A percentile compares a stretch with the other conserved stretches of the same genome.
phyloP scores from a whole-genome alignment of 176 grass and related monocot genomes.

The Cocos nucifera region DNA sequence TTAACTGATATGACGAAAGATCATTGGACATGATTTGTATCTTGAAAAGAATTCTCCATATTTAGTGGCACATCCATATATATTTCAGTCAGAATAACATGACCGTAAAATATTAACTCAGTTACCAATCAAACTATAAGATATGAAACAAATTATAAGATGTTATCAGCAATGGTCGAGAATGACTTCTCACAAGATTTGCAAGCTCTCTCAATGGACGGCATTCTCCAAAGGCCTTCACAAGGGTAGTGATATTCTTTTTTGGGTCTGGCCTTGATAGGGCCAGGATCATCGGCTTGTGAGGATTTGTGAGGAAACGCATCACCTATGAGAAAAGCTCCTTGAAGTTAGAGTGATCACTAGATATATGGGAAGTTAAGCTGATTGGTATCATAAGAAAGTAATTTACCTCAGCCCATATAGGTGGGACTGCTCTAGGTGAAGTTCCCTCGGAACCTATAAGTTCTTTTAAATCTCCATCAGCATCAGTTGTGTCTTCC shows the following conservation, averaged over 20 bases:
- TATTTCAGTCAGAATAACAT: too few species aligned
- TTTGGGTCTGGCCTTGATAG: conserved; percentile 88
- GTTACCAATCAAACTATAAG: not conserved
- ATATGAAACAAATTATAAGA: not conserved
- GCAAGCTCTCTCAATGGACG: conserved; percentile 84
- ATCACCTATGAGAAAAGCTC: conserved; percentile 45
- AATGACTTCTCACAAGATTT: conserved; percentile 61
- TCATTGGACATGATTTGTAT: too few species aligned
- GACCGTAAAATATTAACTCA: too few species aligned
- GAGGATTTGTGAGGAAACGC: conserved; percentile 86
- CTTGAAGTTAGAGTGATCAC: not conserved
- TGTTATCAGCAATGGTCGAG: conserved; percentile 8
- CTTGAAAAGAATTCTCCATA: too few species aligned
- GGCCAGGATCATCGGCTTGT: conserved; percentile 93
- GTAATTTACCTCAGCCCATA: conserved; percentile 74
- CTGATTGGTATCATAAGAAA: too few species aligned
- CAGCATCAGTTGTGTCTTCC: conserved; percentile 61
- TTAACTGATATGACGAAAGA: too few species aligned
- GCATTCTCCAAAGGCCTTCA: conserved; percentile 92
- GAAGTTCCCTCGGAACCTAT: conserved; percentile 45
- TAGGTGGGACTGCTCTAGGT: conserved; percentile 58
- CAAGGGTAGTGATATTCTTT: conserved; percentile 92
- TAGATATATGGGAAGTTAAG: not conserved
- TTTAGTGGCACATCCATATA: too few species aligned
- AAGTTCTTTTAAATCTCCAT: conserved; percentile 56